A percentile compares a stretch with the other conserved stretches of the same genome.
These are phyloP conservation scores for Kurtzmaniella quercitrusa DNA, from an alignment of 1,139 yeast species.

Conservation along the genomic window DNA sequence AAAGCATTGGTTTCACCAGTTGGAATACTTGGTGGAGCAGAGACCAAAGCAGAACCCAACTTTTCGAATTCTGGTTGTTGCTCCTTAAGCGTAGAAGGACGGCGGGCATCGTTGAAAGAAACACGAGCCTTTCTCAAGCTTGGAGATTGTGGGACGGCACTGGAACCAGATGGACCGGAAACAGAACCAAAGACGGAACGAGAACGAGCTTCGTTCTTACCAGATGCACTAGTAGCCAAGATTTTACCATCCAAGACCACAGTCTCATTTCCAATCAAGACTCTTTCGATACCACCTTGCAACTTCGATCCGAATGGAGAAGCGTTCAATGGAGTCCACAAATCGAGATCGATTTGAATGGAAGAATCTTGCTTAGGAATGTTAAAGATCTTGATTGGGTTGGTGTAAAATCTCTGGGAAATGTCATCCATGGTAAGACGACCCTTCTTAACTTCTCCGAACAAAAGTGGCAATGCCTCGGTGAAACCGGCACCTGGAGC, in stretches of 20 bases:
- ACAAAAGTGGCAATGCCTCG: conserved; percentile 78
- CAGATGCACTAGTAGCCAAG: conserved; percentile 54
- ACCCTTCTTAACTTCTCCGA: conserved; percentile 75
- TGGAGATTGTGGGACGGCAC: conserved; percentile 41
- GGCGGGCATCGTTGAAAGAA: conserved; percentile 44
- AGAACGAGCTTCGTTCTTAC: conserved; percentile 49
- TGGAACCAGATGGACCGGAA: conserved; percentile 21
- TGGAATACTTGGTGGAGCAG: conserved; percentile 63
- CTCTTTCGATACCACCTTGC: conserved; percentile 86
- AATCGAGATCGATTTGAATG: conserved; percentile 78
- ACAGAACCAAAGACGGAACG: conserved; percentile 38
- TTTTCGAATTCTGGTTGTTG: conserved; percentile 47
- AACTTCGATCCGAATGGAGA: conserved; percentile 32
- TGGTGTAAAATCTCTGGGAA: conserved; percentile 68
- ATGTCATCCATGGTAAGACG: conserved; percentile 72
- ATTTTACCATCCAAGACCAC: conserved; percentile 81
- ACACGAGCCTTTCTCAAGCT: conserved; percentile 41
- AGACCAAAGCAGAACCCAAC: conserved; percentile 68
- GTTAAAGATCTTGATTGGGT: conserved; percentile 79
- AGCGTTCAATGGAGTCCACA: conserved; percentile 29
- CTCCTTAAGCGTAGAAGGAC: conserved; percentile 40
- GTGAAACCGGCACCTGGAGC: conserved; percentile 73
- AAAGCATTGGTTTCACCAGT: conserved; percentile 77
- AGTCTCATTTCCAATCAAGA: conserved; percentile 71
- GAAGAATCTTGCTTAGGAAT: conserved; percentile 75